Percentiles rank a stretch among this genome's conserved stretches.
These are phyloP conservation scores for Cladosporium sp. DNA, from an alignment of 2,329 filamentous ascomycete genomes.

Conservation along the genomic window DNA sequence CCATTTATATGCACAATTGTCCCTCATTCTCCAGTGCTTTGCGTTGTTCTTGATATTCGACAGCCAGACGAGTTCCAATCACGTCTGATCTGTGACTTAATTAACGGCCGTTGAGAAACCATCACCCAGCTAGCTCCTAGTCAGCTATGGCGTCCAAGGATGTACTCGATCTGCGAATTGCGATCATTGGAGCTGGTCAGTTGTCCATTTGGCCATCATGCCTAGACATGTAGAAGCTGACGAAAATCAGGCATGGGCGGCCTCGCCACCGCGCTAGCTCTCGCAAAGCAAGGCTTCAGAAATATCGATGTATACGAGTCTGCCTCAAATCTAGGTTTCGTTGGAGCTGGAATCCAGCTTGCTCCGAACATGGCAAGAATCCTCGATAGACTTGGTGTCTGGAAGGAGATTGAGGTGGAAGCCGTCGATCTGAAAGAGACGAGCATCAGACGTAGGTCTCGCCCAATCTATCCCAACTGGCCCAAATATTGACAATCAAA, in stretches of 20 bases:
- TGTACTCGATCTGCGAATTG: constrained; percentile 31
- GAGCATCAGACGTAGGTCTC: constrained; percentile 59
- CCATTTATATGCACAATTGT: background rate
- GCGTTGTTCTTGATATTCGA: background rate
- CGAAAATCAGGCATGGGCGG: constrained; percentile 66
- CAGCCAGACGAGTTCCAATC: background rate
- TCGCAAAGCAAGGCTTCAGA: constrained; percentile 71
- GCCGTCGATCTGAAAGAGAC: constrained; percentile 67
- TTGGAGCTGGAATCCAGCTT: constrained; percentile 79
- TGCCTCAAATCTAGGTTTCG: constrained; percentile 69
- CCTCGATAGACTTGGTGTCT: constrained; percentile 66
- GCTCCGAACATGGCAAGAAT: constrained; percentile 78
- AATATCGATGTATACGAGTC: constrained; percentile 70
- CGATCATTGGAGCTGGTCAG: constrained; percentile 32
- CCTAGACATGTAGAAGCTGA: background rate
- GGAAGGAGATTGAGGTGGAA: constrained; percentile 64
- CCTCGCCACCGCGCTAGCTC: constrained; percentile 63
- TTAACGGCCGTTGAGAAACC: too few species aligned
- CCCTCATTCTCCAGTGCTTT: background rate
- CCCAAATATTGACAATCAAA: background rate
- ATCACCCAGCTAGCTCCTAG: background rate
- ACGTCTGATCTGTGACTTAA: background rate
- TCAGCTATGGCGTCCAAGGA: constrained; percentile 27
- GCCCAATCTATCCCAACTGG: background rate
- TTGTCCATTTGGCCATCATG: background rate